Evolutionary conservation across 495 filamentous ascomycete species (phyloP).

Genomic region (Patellaria atrata): DNA sequence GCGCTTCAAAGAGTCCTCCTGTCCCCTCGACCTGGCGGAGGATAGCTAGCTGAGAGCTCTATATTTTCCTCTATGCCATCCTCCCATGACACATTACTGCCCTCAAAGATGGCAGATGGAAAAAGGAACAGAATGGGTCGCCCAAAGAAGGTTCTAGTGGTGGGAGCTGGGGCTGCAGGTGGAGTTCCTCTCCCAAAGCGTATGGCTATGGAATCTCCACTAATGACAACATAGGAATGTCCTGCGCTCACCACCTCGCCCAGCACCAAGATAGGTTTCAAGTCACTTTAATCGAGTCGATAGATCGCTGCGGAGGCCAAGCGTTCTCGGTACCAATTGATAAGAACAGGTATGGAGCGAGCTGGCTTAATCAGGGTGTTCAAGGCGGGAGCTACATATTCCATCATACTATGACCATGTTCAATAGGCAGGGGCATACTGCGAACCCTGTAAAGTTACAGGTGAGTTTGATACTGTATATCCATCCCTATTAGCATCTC

Average conservation of each 20-base stretch:
- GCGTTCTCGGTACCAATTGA: conserved; percentile 65
- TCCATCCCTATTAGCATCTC: too few species aligned
- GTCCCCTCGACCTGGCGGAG: too few species aligned
- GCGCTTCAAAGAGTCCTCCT: too few species aligned
- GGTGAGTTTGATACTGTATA: conserved; percentile 9
- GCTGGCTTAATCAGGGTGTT: conserved; percentile 75
- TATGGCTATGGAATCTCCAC: conserved; percentile 4
- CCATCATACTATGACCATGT: conserved; percentile 71
- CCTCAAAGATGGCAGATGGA: too few species aligned
- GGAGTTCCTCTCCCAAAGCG: background rate
- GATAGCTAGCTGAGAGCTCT: too few species aligned
- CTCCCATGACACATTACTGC: too few species aligned
- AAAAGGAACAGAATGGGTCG: too few species aligned
- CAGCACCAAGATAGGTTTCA: conserved; percentile 61
- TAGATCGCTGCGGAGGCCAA: conserved; percentile 60
- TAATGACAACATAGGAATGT: conserved; percentile 33
- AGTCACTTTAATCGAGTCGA: conserved; percentile 57
- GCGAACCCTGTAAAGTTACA: conserved; percentile 61
- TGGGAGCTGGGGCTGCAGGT: conserved; percentile 30
- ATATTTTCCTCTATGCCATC: too few species aligned
- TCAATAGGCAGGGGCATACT: conserved; percentile 49
- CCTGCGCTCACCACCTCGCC: conserved; percentile 59
- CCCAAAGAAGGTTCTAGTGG: conserved; percentile 28
- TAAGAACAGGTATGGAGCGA: conserved; percentile 47
- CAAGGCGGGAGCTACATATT: conserved; percentile 70